Conservation (phyloP, 345 rosid genomes). For the Arabidopsis thaliana region TAIR10.1 NC_003076.8:6882001-6882500, state of each 20-base stretch:
- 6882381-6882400: slow-evolving; percentile 71
- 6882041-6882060: slow-evolving; percentile 32
- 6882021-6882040: neutral
- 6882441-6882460: slow-evolving; percentile 81
- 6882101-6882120: slow-evolving; percentile 22
- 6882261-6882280: slow-evolving; percentile 66
- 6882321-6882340: neutral
- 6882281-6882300: slow-evolving; percentile 51
- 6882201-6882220: slow-evolving; percentile 60
- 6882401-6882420: slow-evolving; percentile 57
- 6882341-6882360: slow-evolving; percentile 39
- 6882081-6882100: slow-evolving; percentile 26
- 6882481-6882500: slow-evolving; percentile 81
- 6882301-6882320: slow-evolving; percentile 5
- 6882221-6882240: slow-evolving; percentile 79
- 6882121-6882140: slow-evolving; percentile 41
- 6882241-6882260: slow-evolving; percentile 76
- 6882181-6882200: slow-evolving; percentile 74
- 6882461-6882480: slow-evolving; percentile 73
- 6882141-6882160: slow-evolving; percentile 57
- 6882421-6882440: slow-evolving; percentile 80
- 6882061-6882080: slow-evolving; percentile 38
- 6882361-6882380: slow-evolving; percentile 64
- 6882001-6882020: neutral
- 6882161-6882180: slow-evolving; percentile 62